Evolutionary conservation across 1,139 yeast species (phyloP).

Genomic region (Scheffersomyces illinoinensis): DNA sequence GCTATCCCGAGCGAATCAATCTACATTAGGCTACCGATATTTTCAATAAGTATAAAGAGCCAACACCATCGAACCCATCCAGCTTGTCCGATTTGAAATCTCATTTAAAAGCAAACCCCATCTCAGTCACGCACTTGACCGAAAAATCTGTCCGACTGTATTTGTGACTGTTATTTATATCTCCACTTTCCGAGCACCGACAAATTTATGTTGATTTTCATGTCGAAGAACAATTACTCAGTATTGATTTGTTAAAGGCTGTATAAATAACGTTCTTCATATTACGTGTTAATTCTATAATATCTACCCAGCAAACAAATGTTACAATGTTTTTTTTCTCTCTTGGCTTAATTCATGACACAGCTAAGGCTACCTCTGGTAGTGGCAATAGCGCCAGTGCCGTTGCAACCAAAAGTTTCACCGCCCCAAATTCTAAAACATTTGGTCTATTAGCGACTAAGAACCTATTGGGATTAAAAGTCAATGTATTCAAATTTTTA

Average conservation of each 20-base stretch:
- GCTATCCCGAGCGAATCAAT: neutral
- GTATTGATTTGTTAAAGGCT: neutral
- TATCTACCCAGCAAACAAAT: neutral
- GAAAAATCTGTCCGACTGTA: neutral
- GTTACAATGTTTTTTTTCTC: neutral
- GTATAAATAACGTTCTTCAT: neutral
- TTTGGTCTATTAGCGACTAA: neutral
- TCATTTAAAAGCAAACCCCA: neutral
- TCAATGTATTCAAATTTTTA: conserved; percentile 14
- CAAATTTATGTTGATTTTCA: neutral
- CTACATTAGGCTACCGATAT: neutral
- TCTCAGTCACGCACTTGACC: neutral
- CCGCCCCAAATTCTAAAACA: neutral
- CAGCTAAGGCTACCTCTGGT: neutral
- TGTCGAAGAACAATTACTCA: neutral
- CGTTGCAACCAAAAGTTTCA: neutral
- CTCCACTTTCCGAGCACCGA: neutral
- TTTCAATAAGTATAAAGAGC: neutral
- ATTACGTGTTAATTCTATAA: neutral
- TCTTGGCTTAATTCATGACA: neutral
- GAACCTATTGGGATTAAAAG: conserved; percentile 2
- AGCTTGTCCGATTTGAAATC: neutral
- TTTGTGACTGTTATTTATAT: neutral
- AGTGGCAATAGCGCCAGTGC: neutral
- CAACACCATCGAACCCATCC: neutral